A percentile compares a stretch with the other conserved stretches of the same genome.
phyloP scores from a whole-genome alignment of 352 stramenopile genomes.

The Pythium guiyangense region DNA sequence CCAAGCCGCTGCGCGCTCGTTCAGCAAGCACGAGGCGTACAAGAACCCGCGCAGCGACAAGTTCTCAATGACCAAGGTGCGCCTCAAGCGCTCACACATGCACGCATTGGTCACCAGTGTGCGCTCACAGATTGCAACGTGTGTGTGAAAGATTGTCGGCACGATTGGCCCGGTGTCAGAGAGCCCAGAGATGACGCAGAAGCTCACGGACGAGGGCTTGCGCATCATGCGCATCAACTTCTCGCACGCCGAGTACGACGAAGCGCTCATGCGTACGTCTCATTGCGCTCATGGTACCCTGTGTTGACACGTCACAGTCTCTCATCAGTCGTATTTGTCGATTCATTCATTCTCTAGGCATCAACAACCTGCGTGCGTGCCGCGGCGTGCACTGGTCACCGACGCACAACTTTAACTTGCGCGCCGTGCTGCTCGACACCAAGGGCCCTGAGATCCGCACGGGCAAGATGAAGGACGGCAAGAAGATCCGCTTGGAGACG shows the following conservation, averaged over 20 bases:
- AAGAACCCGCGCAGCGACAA: slow-evolving; percentile 77
- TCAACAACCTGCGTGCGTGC: slow-evolving; percentile 75
- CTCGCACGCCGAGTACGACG: slow-evolving; percentile 90
- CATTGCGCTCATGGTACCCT: not conserved
- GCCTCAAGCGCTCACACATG: not conserved
- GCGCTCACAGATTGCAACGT: not conserved
- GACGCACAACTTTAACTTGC: slow-evolving; percentile 84
- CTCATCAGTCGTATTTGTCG: not conserved
- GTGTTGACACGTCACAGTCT: not conserved
- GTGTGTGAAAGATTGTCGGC: slow-evolving; percentile 83
- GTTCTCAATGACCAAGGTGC: slow-evolving; percentile 86
- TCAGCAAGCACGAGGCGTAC: slow-evolving; percentile 39
- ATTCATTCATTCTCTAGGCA: slow-evolving; percentile 13
- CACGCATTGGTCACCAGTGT: not conserved
- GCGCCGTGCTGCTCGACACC: slow-evolving; percentile 91
- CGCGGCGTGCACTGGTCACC: slow-evolving; percentile 73
- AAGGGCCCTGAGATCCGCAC: slow-evolving; percentile 95
- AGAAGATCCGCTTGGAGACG: slow-evolving; percentile 80
- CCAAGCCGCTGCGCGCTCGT: slow-evolving; percentile 7
- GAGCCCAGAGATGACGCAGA: slow-evolving; percentile 67
- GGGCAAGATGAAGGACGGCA: slow-evolving; percentile 85
- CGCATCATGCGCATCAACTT: slow-evolving; percentile 95
- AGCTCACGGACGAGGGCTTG: slow-evolving; percentile 85
- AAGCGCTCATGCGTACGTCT: slow-evolving; percentile 53
- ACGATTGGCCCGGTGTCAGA: slow-evolving; percentile 91